Percentiles rank a stretch among this genome's conserved stretches.
Evolutionary conservation across 176 grass and related monocot genomes (phyloP).

Genomic region (Triticum urartu): DNA sequence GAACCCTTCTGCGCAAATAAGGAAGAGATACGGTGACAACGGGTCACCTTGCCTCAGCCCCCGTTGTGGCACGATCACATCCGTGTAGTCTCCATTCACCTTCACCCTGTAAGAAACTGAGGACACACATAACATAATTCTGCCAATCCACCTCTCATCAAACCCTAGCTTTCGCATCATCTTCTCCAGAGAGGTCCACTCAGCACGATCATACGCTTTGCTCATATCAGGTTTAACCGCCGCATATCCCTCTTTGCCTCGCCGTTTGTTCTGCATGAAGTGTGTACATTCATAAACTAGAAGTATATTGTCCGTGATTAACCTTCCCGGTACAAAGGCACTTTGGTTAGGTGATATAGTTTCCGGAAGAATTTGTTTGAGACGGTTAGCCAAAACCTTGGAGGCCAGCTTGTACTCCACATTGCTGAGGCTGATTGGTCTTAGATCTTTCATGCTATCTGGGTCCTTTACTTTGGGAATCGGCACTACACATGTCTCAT

Average conservation of each 20-base stretch:
- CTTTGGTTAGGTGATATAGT: too few species aligned
- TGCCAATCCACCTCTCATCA: not conserved
- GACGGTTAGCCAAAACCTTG: too few species aligned
- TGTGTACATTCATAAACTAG: not conserved
- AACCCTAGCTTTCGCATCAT: not conserved
- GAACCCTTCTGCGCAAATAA: not conserved
- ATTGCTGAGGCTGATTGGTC: too few species aligned
- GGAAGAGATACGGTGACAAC: not conserved
- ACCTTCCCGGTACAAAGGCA: not conserved
- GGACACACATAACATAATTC: not conserved
- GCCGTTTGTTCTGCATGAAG: not conserved
- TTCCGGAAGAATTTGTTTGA: too few species aligned
- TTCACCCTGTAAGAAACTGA: not conserved
- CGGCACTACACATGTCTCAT: too few species aligned
- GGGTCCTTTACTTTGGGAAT: too few species aligned
- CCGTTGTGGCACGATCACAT: not conserved
- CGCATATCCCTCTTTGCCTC: not conserved
- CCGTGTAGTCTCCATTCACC: not conserved
- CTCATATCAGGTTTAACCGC: too few species aligned
- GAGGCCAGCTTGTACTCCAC: too few species aligned
- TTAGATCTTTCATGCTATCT: too few species aligned
- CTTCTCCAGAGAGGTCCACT: too few species aligned
- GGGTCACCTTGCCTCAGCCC: not conserved
- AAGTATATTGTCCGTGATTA: not conserved
- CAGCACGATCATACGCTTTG: too few species aligned